These are phyloP conservation scores for Ilyonectria destructans DNA, from an alignment of 2,329 filamentous ascomycete species.

Conservation along the genomic window DNA sequence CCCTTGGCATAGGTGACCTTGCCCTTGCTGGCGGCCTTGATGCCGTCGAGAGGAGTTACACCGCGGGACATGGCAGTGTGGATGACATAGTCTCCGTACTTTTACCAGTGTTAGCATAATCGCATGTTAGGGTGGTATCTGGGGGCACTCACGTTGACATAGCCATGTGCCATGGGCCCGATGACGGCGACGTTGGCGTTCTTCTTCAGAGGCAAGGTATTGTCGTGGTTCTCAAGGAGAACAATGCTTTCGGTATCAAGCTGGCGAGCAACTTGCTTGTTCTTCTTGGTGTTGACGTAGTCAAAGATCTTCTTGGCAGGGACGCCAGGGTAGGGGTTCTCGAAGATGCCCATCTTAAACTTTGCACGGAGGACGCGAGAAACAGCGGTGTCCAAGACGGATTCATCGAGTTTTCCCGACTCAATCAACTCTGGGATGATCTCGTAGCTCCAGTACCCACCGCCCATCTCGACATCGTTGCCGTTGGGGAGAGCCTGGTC, in stretches of 20 bases:
- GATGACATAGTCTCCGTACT: slow-evolving; percentile 83
- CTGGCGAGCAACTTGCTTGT: slow-evolving; percentile 72
- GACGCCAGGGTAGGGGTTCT: slow-evolving; percentile 77
- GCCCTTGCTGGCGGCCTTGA: slow-evolving; percentile 73
- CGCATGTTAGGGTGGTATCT: background rate
- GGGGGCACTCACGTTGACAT: slow-evolving; percentile 72
- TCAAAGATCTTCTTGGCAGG: slow-evolving; percentile 68
- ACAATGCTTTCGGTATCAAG: slow-evolving; percentile 77
- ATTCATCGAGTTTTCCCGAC: slow-evolving; percentile 72
- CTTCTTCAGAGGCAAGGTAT: slow-evolving; percentile 71
- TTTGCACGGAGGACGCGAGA: slow-evolving; percentile 77
- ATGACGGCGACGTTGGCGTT: slow-evolving; percentile 81
- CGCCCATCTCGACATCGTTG: slow-evolving; percentile 84
- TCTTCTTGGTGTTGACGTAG: slow-evolving; percentile 75
- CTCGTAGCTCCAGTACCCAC: slow-evolving; percentile 80
- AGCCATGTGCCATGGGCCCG: slow-evolving; percentile 82
- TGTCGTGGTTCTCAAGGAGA: slow-evolving; percentile 72
- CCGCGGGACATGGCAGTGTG: slow-evolving; percentile 75
- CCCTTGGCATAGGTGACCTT: slow-evolving; percentile 78
- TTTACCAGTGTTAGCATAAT: slow-evolving; percentile 27
- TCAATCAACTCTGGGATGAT: slow-evolving; percentile 77
- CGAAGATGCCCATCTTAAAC: slow-evolving; percentile 80
- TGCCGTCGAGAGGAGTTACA: slow-evolving; percentile 80
- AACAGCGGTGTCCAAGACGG: slow-evolving; percentile 77
- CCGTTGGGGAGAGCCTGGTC: slow-evolving; percentile 74